Base-by-base conservation (phyloP, 768 basidiomycete species). In the Termitomyces sp. region DNA sequence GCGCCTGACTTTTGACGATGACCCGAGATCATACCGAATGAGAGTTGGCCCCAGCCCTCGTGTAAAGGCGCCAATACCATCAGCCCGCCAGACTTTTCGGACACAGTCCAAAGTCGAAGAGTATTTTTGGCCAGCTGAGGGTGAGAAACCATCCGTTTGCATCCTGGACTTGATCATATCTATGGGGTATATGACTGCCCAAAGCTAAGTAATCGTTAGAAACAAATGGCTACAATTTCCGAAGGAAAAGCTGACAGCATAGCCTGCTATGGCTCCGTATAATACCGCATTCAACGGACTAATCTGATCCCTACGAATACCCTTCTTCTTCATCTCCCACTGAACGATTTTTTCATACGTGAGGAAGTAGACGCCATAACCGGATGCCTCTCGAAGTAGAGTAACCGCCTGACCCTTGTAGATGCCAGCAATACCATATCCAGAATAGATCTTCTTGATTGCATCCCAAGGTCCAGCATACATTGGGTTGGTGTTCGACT, bases 141-240 rank as follows among this genome's bases (percentile, higher is more conserved):
- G 71, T 11, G 82, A 77, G 68, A 94, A 93, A 0, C 87, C 90
- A 65, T 98, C 96, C 0, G 95, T 97, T 71, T 98, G 96, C 79
- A 98, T 89, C 51, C 93, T 84, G 26, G 92, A 93, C 67, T 98
- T 98, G 65, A 98, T 84, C 81, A 97, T 91, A 70, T 97, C 94
- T 69, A 95, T 88, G 15, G 93, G 94, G 75, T 96, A 96, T 74
- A 93, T 94, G 10, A 92, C 75, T n/a, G 82, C 86, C 91, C 91
- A 93, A 28, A 93, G 76, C 90, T 92, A 55, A 51, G 40, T 59
- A 30, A 46, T 44, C 45, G 59, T 53, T 40, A 66, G 22, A 60
- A 45, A 41, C 43, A 54, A 17, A 35, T 52, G 22, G 19, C 28
- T 22, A 14, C 19, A 19, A 11, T 54, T 37, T 45, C 28, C 3